Base-by-base conservation (phyloP, 257 asterid genomes). In the Coffea eugenioides region DNA sequence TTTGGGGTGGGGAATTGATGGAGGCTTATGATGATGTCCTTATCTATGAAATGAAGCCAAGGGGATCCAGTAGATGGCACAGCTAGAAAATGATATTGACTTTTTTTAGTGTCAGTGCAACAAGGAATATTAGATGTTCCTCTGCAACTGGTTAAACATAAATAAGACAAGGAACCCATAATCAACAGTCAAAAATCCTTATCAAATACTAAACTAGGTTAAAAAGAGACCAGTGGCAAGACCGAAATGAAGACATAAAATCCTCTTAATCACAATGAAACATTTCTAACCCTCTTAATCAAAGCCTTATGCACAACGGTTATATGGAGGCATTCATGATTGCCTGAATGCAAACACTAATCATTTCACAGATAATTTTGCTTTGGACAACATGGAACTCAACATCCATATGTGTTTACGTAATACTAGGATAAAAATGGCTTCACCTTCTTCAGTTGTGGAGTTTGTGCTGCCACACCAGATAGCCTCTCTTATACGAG, bases 391-490 rank as follows among this genome's bases (percentile, higher is more conserved):
- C 48, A 54, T 25, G 31, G 15, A 69, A 67, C 27, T 68, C 34
- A 18, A 71, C 62, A 41, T 0, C 23, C 34, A 39, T 52, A 41
- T 15, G 8, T 67, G 25, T 12, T 51, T 75, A 15, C 14, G 18
- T 25, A 80, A 52, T 11, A 81, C 21, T 69, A 52, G 11, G 57
- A 51, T 10, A 78, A 57, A 79, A 46, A 62, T 43, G 48, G 12
- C 6, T 3, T 76, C 82, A 90, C 99, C 99, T 94, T 92, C 98
- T 89, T 96, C 99, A 11, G 99, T 91, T 70, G 97, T 85, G 84
- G 98, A 89, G 88, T 96, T 96, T 71, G 98, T 96, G 91, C 99
- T 96, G 78, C 93, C 98, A 81, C 98, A 94, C 99, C 99, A 96
- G 69, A 96, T 94, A 84, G 99, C 99, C 84, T 96, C 99, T 86